Evolutionary conservation across 2,329 filamentous ascomycete genomes (phyloP), one percentile per base, ranked within the genome.

Genomic region (Colletotrichum somersetense): DNA sequence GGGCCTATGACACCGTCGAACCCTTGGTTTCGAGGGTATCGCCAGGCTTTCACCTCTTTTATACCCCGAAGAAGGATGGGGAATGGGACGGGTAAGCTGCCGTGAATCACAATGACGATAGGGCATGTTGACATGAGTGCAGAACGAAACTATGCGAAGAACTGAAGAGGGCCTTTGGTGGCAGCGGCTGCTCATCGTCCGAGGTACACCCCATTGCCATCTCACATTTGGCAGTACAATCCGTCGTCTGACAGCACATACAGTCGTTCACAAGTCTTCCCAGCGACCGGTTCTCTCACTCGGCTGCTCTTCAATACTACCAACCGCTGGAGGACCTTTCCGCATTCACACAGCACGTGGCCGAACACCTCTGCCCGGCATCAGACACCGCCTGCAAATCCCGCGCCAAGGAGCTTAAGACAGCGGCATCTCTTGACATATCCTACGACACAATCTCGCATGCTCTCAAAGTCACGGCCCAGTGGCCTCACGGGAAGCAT

Each of bases 41-140:
- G 2, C 91, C 95, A 0, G 96, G 96, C 3, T 83, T 98, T 30
- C 95, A 98, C 83, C 85, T 95, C 35, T 93, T 93, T 77, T 95
- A 91, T 79, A 93, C 92, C 0, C 92, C 92, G 0, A 80, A 80
- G 7, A 79, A 82, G 42, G 78, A 81, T 35, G 79, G 76, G 11
- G 74, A 74, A 57, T 75, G 74, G 38, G 75, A 78, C 26, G 77
- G 75, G 76, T 79, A 74, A 69, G 77, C 74, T 30, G n/a, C 67
- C 62, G 61, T 26, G 16, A 12, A 12, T 20, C 5, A 23, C 30
- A 11, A 5, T 56, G 18, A 16, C 33, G 23, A n/a, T 5, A 8
- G 16, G 3, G 3, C 7, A 16, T 46, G 23, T 30, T 73, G 40
- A 71, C 52, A 30, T 57, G 42, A 59, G 33, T 38, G 46, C 67